These are phyloP conservation scores for Mucor racemosus DNA, from an alignment of 371 early-diverging fungal species.

Conservation along the genomic window DNA sequence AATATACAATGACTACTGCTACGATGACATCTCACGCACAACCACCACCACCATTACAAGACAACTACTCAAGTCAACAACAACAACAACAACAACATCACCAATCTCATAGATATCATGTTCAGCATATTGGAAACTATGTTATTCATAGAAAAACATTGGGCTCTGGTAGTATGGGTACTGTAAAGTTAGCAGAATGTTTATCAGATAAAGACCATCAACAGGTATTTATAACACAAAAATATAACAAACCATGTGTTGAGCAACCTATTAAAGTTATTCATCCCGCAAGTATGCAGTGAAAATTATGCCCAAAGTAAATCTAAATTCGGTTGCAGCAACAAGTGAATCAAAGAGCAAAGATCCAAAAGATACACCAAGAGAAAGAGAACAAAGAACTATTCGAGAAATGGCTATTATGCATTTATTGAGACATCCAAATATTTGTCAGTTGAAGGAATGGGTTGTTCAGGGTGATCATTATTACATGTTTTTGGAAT, in stretches of 20 bases:
- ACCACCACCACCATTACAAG: background rate
- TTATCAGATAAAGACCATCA: constrained; percentile 43
- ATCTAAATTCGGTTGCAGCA: constrained; percentile 17
- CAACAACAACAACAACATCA: background rate
- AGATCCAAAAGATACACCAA: constrained; percentile 55
- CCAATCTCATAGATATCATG: constrained; percentile 11
- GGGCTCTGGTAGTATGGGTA: constrained; percentile 98
- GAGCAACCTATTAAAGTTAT: background rate
- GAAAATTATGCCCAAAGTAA: constrained; percentile 57
- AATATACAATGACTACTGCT: constrained; percentile 11
- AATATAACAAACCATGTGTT: background rate
- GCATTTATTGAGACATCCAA: constrained; percentile 81
- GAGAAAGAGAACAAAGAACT: constrained; percentile 73
- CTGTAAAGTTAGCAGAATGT: constrained; percentile 90
- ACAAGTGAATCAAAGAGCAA: constrained; percentile 23
- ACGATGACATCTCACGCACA: background rate
- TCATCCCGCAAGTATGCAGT: constrained; percentile 46
- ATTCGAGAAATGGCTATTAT: constrained; percentile 83
- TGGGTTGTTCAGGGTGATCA: constrained; percentile 71
- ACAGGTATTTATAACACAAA: constrained; percentile 22
- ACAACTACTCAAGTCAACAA: background rate
- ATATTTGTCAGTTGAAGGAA: constrained; percentile 74
- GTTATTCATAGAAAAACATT: constrained; percentile 75
- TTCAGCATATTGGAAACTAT: constrained; percentile 44
- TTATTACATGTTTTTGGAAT: constrained; percentile 91